Evolutionary conservation across 2,329 filamentous ascomycete genomes (phyloP).

Genomic region (Teratosphaeria zuluensis): DNA sequence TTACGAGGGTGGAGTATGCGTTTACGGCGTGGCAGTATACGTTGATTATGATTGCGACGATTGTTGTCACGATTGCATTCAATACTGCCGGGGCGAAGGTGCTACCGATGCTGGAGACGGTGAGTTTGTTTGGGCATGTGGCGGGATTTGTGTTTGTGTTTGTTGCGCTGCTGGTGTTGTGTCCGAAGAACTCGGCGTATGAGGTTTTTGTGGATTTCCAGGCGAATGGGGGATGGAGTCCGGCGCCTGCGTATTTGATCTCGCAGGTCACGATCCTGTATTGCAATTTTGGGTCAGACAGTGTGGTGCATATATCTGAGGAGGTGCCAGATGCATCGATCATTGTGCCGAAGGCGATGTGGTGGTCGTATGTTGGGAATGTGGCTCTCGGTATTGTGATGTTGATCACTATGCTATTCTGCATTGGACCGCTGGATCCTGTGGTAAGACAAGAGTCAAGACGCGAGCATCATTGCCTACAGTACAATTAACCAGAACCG

Average conservation of each 20-base stretch:
- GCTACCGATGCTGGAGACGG: slow-evolving; percentile 19
- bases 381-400: slow-evolving; percentile 10
- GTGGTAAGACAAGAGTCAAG: slow-evolving; percentile 1
- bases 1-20: background rate
- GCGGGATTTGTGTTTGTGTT: slow-evolving; percentile 23
- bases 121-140: slow-evolving; percentile 19
- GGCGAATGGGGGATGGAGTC: background rate
- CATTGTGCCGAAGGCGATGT: slow-evolving; percentile 17
- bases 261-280: slow-evolving; percentile 2
- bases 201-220: slow-evolving; percentile 19
- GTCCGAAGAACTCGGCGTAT: slow-evolving; percentile 20
- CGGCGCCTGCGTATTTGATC: background rate
- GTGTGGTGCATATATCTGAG: slow-evolving; percentile 22
- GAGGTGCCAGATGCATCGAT: slow-evolving; percentile 18
- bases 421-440: slow-evolving; percentile 13
- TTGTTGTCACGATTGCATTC: slow-evolving; percentile 27
- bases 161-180: slow-evolving; percentile 3
- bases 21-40: slow-evolving; percentile 2
- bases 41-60: slow-evolving; percentile 21
- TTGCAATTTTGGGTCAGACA: slow-evolving; percentile 2
- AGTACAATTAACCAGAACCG: background rate
- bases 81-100: slow-evolving; percentile 24
- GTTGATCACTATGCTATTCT: slow-evolving; percentile 16
- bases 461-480: background rate
- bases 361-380: slow-evolving; percentile 12